phyloP scores from a whole-genome alignment of 2,329 filamentous ascomycete species.

The Cyphellophora attinorum region DNA sequence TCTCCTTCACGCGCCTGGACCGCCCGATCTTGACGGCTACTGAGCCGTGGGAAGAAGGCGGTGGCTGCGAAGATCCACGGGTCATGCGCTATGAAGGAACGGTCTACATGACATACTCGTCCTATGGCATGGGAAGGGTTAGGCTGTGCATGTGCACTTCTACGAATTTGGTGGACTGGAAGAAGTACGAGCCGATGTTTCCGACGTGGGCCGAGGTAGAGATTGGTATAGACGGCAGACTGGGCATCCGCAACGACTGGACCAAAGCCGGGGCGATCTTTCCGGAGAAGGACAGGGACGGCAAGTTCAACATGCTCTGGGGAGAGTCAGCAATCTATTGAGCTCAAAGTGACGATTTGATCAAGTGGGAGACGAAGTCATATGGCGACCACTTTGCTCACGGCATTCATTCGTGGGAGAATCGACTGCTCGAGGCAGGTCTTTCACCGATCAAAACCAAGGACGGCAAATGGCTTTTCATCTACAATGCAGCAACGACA shows the following conservation, averaged over 20 bases:
- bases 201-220: conserved; percentile 8
- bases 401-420: conserved; percentile 23
- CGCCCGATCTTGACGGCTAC: conserved; percentile 24
- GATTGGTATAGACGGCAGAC: too few relatives aligned
- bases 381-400: conserved; percentile 20
- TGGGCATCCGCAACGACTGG: too few relatives aligned
- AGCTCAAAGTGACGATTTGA: too few relatives aligned
- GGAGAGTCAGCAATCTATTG: too few relatives aligned
- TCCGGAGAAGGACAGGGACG: too few relatives aligned
- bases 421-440: conserved; percentile 24
- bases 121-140: conserved; percentile 22
- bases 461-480: conserved; percentile 23
- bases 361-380: too few relatives aligned
- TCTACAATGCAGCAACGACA: conserved; percentile 16
- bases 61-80: conserved; percentile 27
- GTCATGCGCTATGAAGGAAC: conserved; percentile 26
- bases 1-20: conserved; percentile 25
- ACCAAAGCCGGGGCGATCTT: too few relatives aligned
- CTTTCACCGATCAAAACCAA: conserved; percentile 24
- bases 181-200: conserved; percentile 18
- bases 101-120: conserved; percentile 30
- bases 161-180: conserved; percentile 26
- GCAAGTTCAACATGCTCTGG: too few relatives aligned
- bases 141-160: conserved; percentile 28
- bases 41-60: conserved; percentile 23